Evolutionary conservation across 495 filamentous ascomycete species (phyloP).

Genomic region (Hypoxylon lienhwacheense): DNA sequence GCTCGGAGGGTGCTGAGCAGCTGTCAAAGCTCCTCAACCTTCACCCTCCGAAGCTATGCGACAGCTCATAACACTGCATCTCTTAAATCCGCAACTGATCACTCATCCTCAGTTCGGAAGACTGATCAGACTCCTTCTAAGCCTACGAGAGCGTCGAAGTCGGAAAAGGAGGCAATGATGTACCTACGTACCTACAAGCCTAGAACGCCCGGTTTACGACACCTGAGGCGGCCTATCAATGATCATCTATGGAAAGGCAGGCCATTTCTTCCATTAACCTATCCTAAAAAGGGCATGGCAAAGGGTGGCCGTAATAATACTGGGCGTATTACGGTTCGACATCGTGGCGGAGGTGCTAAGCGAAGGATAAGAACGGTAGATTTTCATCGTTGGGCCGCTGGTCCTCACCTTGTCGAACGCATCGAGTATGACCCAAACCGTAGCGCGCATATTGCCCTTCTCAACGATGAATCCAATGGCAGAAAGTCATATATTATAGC

Average conservation of each 20-base stretch:
- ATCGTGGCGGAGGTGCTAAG: constrained; percentile 89
- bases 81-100: constrained; percentile 38
- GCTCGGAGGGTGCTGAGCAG: constrained; percentile 47
- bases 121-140: constrained; percentile 33
- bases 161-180: constrained; percentile 45
- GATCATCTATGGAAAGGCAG: constrained; percentile 95
- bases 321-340: constrained; percentile 81
- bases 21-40: constrained; percentile 48
- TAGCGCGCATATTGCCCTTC: constrained; percentile 87
- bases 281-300: constrained; percentile 83
- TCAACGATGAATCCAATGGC: constrained; percentile 68
- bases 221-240: constrained; percentile 88
- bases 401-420: constrained; percentile 82
- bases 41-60: constrained; percentile 57
- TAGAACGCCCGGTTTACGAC: constrained; percentile 88
- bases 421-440: constrained; percentile 96
- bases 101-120: constrained; percentile 45
- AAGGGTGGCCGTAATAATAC: constrained; percentile 92
- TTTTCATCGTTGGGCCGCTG: constrained; percentile 72
- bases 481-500: constrained; percentile 87
- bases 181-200: constrained; percentile 86
- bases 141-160: constrained; percentile 15
- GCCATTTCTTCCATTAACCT: constrained; percentile 79
- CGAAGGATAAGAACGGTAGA: constrained; percentile 88
- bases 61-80: constrained; percentile 50